Evolutionary conservation across 306 rosid genomes (phyloP), one percentile per base, ranked within the genome.

Genomic region (Begonia loranthoides): DNA sequence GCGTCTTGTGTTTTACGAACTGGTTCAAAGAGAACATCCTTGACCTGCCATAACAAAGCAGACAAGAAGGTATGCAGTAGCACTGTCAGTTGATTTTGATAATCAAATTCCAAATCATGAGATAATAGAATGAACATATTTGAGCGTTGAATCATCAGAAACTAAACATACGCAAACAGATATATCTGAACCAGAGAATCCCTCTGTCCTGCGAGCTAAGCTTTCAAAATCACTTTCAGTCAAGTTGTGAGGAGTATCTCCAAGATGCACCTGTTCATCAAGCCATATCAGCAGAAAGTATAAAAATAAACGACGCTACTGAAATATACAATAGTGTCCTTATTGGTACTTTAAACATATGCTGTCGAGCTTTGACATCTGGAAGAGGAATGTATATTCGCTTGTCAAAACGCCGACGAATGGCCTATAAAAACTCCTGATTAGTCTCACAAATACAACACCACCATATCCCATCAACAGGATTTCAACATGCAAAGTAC

Each of bases 301-400:
- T 9, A 10, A 10, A 43, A 10, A 43, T 12, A 43, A 10, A 43
- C 13, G 47, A 52, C 17, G 49, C 13, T 33, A 61, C 12, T 52
- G 58, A 57, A 50, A 51, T 22, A 40, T 39, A 60, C 50, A 61
- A 62, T 65, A 64, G 10, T 49, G 62, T 28, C 36, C 4, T 28
- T 4, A 28, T 28, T 3, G 69, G 67, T 62, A 76, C 99, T 77
- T 92, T 92, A 77, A 92, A 92, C 81, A 92, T 92, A 69, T 87
- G 96, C 55, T 86, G 96, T 54, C 99, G 85, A 64, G 99, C 96
- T 70, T 92, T 92, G 33, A 52, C 44, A 71, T 92, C 99, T 55
- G 99, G 99, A 2, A 92, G 96, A 16, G 99, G 99, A 66, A 92
- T 92, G 70, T 92, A 87, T 69, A 92, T 92, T 22, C 99, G 96